Evolutionary conservation across 148 eudicot species (phyloP), one percentile per base, ranked within the genome.

Genomic region (Amaranthus cruentus): DNA sequence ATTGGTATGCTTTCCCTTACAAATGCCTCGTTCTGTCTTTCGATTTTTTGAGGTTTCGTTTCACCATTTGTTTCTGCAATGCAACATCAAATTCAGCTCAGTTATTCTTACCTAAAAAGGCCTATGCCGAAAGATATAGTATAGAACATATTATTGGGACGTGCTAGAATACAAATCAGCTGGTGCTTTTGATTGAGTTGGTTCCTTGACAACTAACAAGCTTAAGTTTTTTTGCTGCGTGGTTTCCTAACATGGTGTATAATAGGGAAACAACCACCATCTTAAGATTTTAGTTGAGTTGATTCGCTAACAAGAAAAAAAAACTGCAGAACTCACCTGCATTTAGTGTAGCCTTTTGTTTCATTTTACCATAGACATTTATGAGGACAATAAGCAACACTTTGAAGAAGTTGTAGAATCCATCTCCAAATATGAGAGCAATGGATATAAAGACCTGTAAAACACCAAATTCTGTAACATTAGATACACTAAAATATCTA

Each of bases 401-500:
- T 81, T 87, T 85, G 79, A 81, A 62, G 80, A 85, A 85, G 75
- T 87, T 85, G 86, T 85, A 89, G 7, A 89, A 79, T 0, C 94
- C 94, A 58, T 89, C 94, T 6, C 94, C 93, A 28, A 89, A 79
- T 48, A 87, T 87, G 67, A 86, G 85, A 28, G 97, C 85, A 2
- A 87, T 87, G 14, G 93, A 82, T 15, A 91, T 79, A 75, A 91
- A 91, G 9, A 86, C 90, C 89, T 88, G 86, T 71, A 78, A 85
- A 70, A 85, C 81, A 77, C 71, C 83, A 79, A 71, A 84, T 84
- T 73, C 77, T 79, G 75, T 85, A 78, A 52, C 77, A 72, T 69
- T 13, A 62, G 42, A 49, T 14, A 69, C 63, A 55, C 50, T n/a
- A 13, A 38, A 14, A 28, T 28, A 28, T 28, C 38, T 28, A 28